phyloP scores from a whole-genome alignment of 768 basidiomycete species.

The Podaxis pistillaris region DNA sequence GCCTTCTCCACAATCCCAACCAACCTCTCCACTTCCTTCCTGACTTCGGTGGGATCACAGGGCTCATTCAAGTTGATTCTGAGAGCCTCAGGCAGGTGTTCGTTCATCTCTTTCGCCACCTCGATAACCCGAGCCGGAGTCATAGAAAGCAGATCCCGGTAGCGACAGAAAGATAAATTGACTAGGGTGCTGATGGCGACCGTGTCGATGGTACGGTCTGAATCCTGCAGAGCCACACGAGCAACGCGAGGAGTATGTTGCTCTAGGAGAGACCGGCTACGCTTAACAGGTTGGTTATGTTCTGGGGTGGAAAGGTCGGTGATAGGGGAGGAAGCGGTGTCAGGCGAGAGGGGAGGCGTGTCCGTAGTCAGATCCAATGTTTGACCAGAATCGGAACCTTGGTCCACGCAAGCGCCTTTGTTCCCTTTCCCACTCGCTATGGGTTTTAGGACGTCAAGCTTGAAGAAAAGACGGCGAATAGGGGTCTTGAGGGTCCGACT shows the following conservation, averaged over 20 bases:
- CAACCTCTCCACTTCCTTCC: constrained; percentile 54
- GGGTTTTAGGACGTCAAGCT: constrained; percentile 33
- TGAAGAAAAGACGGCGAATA: constrained; percentile 41
- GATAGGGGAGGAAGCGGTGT: neutral
- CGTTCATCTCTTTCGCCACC: constrained; percentile 57
- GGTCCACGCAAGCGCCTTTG: constrained; percentile 21
- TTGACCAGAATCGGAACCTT: constrained; percentile 3
- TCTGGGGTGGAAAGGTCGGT: constrained; percentile 3
- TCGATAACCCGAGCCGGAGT: constrained; percentile 46
- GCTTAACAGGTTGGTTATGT: neutral
- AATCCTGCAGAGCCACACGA: constrained; percentile 60
- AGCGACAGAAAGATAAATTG: constrained; percentile 65
- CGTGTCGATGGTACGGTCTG: constrained; percentile 49
- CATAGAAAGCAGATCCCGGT: constrained; percentile 72
- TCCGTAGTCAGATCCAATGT: neutral
- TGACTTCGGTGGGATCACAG: constrained; percentile 40
- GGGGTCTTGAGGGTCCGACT: constrained; percentile 23
- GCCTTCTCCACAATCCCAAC: constrained; percentile 48
- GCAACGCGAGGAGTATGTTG: neutral
- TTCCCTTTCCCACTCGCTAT: constrained; percentile 23
- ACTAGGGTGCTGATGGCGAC: constrained; percentile 63
- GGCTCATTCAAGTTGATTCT: constrained; percentile 40
- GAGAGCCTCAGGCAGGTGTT: constrained; percentile 48
- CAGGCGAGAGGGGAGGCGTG: constrained; percentile 4
- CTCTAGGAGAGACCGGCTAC: neutral